Conservation (phyloP, 208 protist genomes). For the Histomonas meleagridis region DNA sequence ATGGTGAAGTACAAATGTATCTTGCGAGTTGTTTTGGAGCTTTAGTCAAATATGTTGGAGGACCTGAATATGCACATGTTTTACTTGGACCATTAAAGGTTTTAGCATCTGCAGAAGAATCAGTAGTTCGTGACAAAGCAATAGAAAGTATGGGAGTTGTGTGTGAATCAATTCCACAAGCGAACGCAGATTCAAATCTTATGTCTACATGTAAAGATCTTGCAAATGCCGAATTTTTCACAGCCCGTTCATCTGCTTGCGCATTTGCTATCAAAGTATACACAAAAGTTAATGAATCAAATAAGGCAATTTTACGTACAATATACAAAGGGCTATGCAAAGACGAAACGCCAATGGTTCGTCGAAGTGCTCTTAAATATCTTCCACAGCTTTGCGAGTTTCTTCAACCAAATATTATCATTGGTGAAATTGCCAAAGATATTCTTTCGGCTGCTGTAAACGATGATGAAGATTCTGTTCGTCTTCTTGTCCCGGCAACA, state of each 20-base stretch:
- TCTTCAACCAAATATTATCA: slow-evolving; percentile 13
- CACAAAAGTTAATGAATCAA: background rate
- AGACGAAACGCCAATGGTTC: slow-evolving; percentile 34
- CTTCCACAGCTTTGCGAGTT: slow-evolving; percentile 15
- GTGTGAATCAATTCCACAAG: background rate
- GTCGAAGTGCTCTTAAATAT: slow-evolving; percentile 16
- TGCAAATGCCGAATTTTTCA: slow-evolving; percentile 9
- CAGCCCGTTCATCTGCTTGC: background rate
- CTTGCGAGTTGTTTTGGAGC: background rate
- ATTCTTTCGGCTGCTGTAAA: background rate
- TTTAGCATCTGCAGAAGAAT: slow-evolving; percentile 17
- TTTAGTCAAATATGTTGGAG: slow-evolving; percentile 18
- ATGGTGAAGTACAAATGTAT: slow-evolving; percentile 32
- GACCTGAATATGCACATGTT: slow-evolving; percentile 35
- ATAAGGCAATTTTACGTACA: background rate
- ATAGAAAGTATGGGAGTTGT: background rate
- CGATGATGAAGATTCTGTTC: slow-evolving; percentile 34
- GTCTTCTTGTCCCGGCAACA: background rate
- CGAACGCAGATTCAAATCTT: background rate
- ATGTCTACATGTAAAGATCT: background rate
- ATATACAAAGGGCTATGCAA: slow-evolving; percentile 10
- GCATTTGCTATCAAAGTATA: slow-evolving; percentile 2
- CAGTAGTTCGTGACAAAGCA: background rate
- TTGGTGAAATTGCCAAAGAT: slow-evolving; percentile 12
- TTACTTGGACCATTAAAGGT: slow-evolving; percentile 26